A percentile compares a stretch with the other conserved stretches of the same genome.
These are phyloP conservation scores for Brassica nigra DNA, from an alignment of 345 rosid genomes.

Conservation along the genomic window DNA sequence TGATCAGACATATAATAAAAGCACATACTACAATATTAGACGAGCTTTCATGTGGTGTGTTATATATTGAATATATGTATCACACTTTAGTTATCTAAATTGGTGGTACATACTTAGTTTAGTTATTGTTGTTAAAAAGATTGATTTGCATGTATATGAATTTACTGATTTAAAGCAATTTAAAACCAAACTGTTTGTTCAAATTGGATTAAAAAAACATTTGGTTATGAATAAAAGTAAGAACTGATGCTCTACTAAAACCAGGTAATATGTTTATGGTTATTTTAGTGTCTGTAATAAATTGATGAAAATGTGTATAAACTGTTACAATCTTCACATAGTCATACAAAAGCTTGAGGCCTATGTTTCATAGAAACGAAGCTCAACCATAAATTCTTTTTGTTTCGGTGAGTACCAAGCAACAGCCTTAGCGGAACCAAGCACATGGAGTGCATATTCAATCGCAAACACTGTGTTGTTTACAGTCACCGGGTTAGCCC, in stretches of 20 bases:
- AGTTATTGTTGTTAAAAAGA: no score
- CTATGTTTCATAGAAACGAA: slow-evolving; percentile 66
- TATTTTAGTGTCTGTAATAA: neutral
- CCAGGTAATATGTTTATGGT: slow-evolving; percentile 16
- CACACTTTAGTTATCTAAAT: no score
- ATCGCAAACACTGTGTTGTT: slow-evolving; percentile 74
- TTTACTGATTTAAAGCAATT: no score
- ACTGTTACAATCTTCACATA: neutral
- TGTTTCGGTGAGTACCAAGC: slow-evolving; percentile 93
- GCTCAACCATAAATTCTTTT: slow-evolving; percentile 83
- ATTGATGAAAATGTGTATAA: neutral
- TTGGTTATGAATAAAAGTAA: neutral
- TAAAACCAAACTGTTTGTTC: no score
- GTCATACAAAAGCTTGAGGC: neutral
- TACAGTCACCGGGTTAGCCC: slow-evolving; percentile 43
- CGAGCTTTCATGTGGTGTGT: no score
- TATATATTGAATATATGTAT: no score
- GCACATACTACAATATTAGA: no score
- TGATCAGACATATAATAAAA: no score
- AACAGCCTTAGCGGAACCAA: slow-evolving; percentile 88
- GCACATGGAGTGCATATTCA: slow-evolving; percentile 87
- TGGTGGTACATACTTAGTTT: no score
- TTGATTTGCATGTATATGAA: no score
- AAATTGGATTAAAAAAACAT: neutral
- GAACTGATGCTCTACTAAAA: slow-evolving; percentile 27